Conservation (phyloP, 108 stramenopile genomes). For the Cyclotella sp. region DNA sequence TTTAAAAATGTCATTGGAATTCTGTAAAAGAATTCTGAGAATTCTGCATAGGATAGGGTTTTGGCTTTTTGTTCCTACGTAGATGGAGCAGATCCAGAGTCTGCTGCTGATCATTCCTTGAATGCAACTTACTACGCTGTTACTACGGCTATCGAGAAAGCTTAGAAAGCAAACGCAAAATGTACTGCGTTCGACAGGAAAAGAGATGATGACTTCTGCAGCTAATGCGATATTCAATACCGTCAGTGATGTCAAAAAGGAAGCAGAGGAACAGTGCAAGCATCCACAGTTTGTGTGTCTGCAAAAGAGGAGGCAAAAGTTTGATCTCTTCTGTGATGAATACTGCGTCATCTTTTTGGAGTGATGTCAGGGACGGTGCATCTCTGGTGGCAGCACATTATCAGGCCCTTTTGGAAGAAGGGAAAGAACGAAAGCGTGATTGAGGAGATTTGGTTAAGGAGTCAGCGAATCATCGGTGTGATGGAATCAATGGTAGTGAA, state of each 20-base stretch:
- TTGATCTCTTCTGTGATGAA: background rate
- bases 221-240: background rate
- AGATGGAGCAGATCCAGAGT: background rate
- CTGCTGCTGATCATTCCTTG: background rate
- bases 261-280: background rate
- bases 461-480: too few relatives aligned
- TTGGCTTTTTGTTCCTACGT: background rate
- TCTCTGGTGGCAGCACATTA: background rate
- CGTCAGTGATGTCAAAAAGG: background rate
- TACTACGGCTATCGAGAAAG: background rate
- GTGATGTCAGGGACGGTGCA: background rate
- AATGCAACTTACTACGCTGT: background rate
- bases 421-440: background rate
- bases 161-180: background rate
- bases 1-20: too few relatives aligned
- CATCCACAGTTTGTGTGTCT: background rate
- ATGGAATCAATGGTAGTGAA: too few relatives aligned
- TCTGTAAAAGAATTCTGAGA: too few relatives aligned
- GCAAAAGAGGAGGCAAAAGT: background rate
- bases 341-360: background rate
- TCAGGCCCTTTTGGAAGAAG: background rate
- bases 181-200: background rate
- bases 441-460: background rate
- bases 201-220: background rate
- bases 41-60: too few relatives aligned